phyloP scores from a whole-genome alignment of 1,284 basidiomycete genomes.

The Ceratobasidium sp. region DNA sequence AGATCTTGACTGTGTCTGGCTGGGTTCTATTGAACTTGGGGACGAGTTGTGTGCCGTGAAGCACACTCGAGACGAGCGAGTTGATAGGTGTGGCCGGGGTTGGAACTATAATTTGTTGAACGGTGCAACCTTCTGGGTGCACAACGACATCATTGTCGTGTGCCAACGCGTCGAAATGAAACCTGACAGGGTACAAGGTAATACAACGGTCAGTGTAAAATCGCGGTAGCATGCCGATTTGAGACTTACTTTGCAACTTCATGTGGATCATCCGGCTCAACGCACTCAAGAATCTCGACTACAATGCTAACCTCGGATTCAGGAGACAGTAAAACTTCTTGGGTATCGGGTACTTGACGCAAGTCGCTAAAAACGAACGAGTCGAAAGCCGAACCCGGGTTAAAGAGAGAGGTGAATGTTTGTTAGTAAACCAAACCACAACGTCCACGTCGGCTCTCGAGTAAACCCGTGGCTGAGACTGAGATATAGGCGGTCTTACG shows the following conservation, averaged over 20 bases:
- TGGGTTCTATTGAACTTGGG: slow-evolving; percentile 77
- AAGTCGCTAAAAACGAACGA: slow-evolving; percentile 68
- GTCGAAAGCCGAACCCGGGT: background rate
- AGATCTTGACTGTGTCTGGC: slow-evolving; percentile 79
- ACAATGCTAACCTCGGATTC: slow-evolving; percentile 81
- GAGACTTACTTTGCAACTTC: slow-evolving; percentile 76
- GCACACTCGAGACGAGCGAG: slow-evolving; percentile 71
- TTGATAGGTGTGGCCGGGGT: slow-evolving; percentile 62
- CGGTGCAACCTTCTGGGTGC: slow-evolving; percentile 54
- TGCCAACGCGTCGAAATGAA: slow-evolving; percentile 91
- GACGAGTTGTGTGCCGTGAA: slow-evolving; percentile 77
- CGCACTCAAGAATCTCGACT: slow-evolving; percentile 86
- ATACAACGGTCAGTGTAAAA: background rate
- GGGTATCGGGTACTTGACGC: slow-evolving; percentile 94
- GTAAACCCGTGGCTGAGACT: background rate
- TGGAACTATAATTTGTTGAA: slow-evolving; percentile 60
- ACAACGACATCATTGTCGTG: slow-evolving; percentile 87
- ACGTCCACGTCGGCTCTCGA: background rate
- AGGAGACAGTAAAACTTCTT: slow-evolving; percentile 90
- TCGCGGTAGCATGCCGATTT: background rate
- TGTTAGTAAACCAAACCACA: background rate
- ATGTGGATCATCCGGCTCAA: slow-evolving; percentile 67
- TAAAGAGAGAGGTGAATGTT: background rate
- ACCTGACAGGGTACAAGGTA: slow-evolving; percentile 63
- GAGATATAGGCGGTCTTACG: slow-evolving; percentile 66